Evolutionary conservation across 1,139 yeast genomes (phyloP).

Genomic region (Nematodospora anomalae): DNA sequence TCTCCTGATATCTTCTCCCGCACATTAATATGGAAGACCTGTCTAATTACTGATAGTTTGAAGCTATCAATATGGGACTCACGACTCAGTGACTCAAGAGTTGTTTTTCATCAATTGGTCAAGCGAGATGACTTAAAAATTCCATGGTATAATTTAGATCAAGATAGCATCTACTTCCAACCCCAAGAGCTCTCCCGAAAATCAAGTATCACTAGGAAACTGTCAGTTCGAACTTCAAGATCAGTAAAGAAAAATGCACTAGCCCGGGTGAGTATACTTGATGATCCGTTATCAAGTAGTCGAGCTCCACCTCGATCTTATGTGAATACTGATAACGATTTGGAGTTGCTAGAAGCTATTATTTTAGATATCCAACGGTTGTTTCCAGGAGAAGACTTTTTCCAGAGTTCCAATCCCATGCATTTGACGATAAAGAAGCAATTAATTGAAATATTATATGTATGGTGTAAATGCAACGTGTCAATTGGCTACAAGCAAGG

Average conservation of each 20-base stretch:
- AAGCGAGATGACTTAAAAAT: slow-evolving; percentile 33
- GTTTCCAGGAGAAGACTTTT: slow-evolving; percentile 59
- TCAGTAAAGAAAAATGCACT: slow-evolving; percentile 17
- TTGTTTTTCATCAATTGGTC: slow-evolving; percentile 38
- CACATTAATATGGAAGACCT: slow-evolving; percentile 40
- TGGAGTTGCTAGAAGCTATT: slow-evolving; percentile 44
- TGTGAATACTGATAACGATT: slow-evolving; percentile 16
- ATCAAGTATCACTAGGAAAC: slow-evolving; percentile 10
- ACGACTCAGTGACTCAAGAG: slow-evolving; percentile 31
- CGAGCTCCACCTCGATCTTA: slow-evolving; percentile 7
- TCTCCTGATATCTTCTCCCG: slow-evolving; percentile 28
- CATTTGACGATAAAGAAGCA: slow-evolving; percentile 29
- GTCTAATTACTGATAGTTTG: slow-evolving; percentile 39
- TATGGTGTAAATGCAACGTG: slow-evolving; percentile 55
- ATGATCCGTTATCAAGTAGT: slow-evolving; percentile 16
- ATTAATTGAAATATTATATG: slow-evolving; percentile 52
- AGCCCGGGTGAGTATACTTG: slow-evolving; percentile 14
- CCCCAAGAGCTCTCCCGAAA: slow-evolving; percentile 14
- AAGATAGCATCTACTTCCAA: slow-evolving; percentile 32
- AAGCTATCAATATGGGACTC: slow-evolving; percentile 38
- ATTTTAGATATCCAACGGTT: slow-evolving; percentile 63
- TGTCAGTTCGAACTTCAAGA: slow-evolving; percentile 9
- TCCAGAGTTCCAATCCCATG: slow-evolving; percentile 28
- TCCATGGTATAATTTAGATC: slow-evolving; percentile 41
- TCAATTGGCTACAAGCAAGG: slow-evolving; percentile 67